Evolutionary conservation across 352 stramenopile species (phyloP).

Genomic region (Stramenopiles sp.): DNA sequence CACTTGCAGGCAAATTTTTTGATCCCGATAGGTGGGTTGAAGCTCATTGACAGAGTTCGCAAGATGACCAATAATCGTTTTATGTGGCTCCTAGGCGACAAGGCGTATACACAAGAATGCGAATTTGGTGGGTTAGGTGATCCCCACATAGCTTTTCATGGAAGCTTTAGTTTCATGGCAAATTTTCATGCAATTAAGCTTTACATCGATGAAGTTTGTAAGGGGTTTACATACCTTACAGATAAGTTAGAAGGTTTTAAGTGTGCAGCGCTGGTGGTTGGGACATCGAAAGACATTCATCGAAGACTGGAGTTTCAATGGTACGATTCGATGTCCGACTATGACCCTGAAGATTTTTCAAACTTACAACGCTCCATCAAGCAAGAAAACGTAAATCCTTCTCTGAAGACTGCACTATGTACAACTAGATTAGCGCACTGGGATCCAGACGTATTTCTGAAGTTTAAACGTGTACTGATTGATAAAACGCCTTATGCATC

Average conservation of each 20-base stretch:
- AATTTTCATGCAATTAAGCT: slow-evolving; percentile 19
- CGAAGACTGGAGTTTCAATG: neutral
- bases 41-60: slow-evolving; percentile 38
- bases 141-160: slow-evolving; percentile 81
- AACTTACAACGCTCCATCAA: neutral
- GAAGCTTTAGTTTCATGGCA: slow-evolving; percentile 73
- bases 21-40: slow-evolving; percentile 14
- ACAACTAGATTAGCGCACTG: slow-evolving; percentile 14
- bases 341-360: neutral
- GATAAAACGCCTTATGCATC: slow-evolving; percentile 8
- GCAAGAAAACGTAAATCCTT: neutral
- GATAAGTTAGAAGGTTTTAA: neutral
- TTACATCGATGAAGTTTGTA: neutral
- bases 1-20: slow-evolving; percentile 13
- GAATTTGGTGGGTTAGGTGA: slow-evolving; percentile 38
- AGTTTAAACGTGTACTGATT: slow-evolving; percentile 20
- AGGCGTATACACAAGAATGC: slow-evolving; percentile 18
- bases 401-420: neutral
- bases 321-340: neutral
- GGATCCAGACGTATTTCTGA: slow-evolving; percentile 23
- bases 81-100: slow-evolving; percentile 41
- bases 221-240: neutral
- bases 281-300: neutral
- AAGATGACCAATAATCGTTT: slow-evolving; percentile 73
- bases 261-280: neutral